Evolutionary conservation across 306 rosid genomes (phyloP).

Genomic region (Quercus wislizeni): DNA sequence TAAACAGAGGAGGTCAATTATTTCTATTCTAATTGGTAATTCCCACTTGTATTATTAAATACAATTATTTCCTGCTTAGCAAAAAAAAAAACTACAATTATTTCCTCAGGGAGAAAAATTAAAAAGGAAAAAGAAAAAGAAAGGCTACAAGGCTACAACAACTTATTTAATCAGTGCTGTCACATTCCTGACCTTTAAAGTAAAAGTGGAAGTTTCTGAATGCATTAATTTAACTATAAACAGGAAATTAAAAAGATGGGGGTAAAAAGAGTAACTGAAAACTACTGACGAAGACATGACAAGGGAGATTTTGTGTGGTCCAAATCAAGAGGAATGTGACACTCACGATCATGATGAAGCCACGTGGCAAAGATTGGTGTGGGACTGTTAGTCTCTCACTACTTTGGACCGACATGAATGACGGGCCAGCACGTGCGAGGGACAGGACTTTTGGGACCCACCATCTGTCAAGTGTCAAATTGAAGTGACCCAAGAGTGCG

Average conservation of each 20-base stretch:
- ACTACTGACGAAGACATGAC: not conserved
- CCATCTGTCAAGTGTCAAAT: not conserved
- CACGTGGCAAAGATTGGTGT: not conserved
- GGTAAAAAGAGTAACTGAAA: not conserved
- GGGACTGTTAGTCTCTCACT: not conserved
- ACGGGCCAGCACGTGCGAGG: slow-evolving; percentile 17
- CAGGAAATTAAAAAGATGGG: not conserved
- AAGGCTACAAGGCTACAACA: no score
- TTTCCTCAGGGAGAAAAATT: no score
- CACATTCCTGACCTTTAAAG: not conserved
- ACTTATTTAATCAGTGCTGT: no score
- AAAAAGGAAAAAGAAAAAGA: no score
- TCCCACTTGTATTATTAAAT: no score
- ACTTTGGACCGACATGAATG: slow-evolving; percentile 7
- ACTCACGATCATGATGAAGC: not conserved
- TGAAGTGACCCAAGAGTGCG: slow-evolving; percentile 6
- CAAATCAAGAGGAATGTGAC: not conserved
- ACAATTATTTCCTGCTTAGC: no score
- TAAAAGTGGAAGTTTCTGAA: not conserved
- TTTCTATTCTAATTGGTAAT: no score
- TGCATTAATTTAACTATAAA: not conserved
- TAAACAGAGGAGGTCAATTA: no score
- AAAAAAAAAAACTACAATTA: no score
- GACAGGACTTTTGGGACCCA: not conserved
- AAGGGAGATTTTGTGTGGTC: not conserved